Percentiles rank a stretch among this genome's conserved stretches.
These are phyloP conservation scores for Fusarium solani-melongenae DNA, from an alignment of 2,329 filamentous ascomycete species.

Conservation along the genomic window DNA sequence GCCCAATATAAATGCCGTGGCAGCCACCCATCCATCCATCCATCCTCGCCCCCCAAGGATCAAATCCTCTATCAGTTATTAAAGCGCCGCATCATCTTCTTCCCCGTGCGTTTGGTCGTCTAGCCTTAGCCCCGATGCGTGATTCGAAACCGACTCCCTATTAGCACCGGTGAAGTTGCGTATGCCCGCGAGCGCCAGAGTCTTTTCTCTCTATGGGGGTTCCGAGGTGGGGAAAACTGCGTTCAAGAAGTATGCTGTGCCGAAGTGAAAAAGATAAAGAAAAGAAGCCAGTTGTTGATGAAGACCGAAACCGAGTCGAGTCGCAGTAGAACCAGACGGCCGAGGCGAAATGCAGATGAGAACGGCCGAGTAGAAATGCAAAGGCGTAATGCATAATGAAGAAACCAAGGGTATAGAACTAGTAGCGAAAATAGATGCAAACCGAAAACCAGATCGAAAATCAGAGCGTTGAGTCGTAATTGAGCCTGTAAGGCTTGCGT, in stretches of 20 bases:
- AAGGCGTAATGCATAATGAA: neutral
- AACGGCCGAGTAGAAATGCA: neutral
- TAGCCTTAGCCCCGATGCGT: constrained; percentile 25
- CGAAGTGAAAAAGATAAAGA: neutral
- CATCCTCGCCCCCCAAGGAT: constrained; percentile 14
- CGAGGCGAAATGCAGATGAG: constrained; percentile 3
- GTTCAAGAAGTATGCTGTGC: constrained; percentile 1
- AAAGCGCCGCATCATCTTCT: constrained; percentile 24
- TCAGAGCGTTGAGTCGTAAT: neutral
- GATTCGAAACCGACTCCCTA: constrained; percentile 22
- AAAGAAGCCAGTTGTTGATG: constrained; percentile 12
- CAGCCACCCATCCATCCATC: constrained; percentile 9
- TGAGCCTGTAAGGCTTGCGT: neutral
- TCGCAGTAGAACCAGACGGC: neutral
- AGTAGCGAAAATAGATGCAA: neutral
- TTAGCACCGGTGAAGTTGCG: constrained; percentile 6
- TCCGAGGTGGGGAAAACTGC: constrained; percentile 13
- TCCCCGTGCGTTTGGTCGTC: constrained; percentile 13
- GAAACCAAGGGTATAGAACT: constrained; percentile 1
- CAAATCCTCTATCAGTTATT: constrained; percentile 14
- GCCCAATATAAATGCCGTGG: constrained; percentile 1
- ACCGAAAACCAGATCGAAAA: neutral
- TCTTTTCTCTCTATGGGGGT: neutral
- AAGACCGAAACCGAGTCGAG: neutral
- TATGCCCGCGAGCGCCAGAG: constrained; percentile 4